phyloP scores from a whole-genome alignment of 2,329 filamentous ascomycete species.

The Aspergillus phoenicis region DNA sequence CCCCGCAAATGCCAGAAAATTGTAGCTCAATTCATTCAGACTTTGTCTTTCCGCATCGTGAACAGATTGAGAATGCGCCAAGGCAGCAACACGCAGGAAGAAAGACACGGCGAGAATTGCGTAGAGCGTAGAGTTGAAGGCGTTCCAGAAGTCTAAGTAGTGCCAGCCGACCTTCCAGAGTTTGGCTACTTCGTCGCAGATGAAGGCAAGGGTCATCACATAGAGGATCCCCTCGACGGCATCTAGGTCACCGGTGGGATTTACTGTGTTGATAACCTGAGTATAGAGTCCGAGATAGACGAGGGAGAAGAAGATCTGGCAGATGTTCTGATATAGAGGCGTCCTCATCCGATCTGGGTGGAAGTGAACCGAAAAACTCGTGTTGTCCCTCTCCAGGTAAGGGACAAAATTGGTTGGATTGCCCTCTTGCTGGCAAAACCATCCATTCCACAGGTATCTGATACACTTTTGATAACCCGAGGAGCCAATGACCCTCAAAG shows the following conservation, averaged over 20 bases:
- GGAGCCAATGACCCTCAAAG: slow-evolving; percentile 82
- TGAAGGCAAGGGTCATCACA: slow-evolving; percentile 85
- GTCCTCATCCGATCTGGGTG: slow-evolving; percentile 94
- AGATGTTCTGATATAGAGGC: slow-evolving; percentile 87
- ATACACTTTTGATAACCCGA: slow-evolving; percentile 97
- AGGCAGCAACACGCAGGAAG: slow-evolving; percentile 74
- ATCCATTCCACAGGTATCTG: slow-evolving; percentile 87
- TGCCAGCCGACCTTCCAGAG: slow-evolving; percentile 91
- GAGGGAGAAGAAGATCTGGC: slow-evolving; percentile 82
- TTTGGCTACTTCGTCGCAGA: slow-evolving; percentile 84
- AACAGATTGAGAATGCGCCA: slow-evolving; percentile 61
- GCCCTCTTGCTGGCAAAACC: slow-evolving; percentile 93
- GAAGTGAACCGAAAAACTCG: slow-evolving; percentile 76
- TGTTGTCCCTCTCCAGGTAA: slow-evolving; percentile 80
- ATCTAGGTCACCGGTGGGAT: slow-evolving; percentile 80
- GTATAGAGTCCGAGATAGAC: slow-evolving; percentile 86
- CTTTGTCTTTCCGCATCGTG: slow-evolving; percentile 56
- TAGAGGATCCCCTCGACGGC: slow-evolving; percentile 82
- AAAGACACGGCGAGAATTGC: slow-evolving; percentile 76
- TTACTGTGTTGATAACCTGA: slow-evolving; percentile 90
- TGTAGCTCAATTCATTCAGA: slow-evolving; percentile 84
- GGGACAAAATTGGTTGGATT: slow-evolving; percentile 88
- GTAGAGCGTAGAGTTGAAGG: slow-evolving; percentile 87
- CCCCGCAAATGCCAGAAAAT: slow-evolving; percentile 87
- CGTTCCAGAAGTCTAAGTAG: slow-evolving; percentile 96